phyloP scores from a whole-genome alignment of 2,329 filamentous ascomycete genomes.

The Tolypocladium tundrense region DNA sequence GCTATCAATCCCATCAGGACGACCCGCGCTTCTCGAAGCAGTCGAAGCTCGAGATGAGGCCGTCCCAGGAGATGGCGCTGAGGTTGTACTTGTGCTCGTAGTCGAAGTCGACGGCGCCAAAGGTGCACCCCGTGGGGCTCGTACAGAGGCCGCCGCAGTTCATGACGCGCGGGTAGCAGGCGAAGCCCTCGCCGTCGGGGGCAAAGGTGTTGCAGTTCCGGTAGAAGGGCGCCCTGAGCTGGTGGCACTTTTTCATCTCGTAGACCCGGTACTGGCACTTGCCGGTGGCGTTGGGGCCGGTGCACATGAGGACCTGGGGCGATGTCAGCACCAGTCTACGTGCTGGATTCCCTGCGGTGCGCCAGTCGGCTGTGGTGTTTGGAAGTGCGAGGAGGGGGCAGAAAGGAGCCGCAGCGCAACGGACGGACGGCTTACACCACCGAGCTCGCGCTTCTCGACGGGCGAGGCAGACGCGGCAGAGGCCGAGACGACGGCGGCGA shows the following conservation, averaged over 20 bases:
- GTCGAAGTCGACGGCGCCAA: constrained; percentile 34
- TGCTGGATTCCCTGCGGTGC: background rate
- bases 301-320: constrained; percentile 37
- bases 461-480: constrained; percentile 15
- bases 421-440: constrained; percentile 30
- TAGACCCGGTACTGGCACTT: constrained; percentile 33
- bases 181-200: constrained; percentile 37
- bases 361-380: background rate
- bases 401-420: no score
- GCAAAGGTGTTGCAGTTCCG: constrained; percentile 38
- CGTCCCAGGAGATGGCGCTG: constrained; percentile 32
- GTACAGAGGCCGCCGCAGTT: constrained; percentile 34
- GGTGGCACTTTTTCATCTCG: constrained; percentile 32
- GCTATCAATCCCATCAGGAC: no score
- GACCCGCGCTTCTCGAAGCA: constrained; percentile 9
- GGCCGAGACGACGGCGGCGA: constrained; percentile 11
- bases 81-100: constrained; percentile 38
- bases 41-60: constrained; percentile 23
- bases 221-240: constrained; percentile 30
- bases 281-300: constrained; percentile 38
- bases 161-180: constrained; percentile 33
- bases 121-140: constrained; percentile 42
- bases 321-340: background rate
- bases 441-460: constrained; percentile 30
- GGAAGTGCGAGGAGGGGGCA: background rate